Percentiles rank a stretch among this genome's conserved stretches.
These are phyloP conservation scores for Nyctanthes arbortristis DNA, from an alignment of 257 asterid species.

Conservation along the genomic window DNA sequence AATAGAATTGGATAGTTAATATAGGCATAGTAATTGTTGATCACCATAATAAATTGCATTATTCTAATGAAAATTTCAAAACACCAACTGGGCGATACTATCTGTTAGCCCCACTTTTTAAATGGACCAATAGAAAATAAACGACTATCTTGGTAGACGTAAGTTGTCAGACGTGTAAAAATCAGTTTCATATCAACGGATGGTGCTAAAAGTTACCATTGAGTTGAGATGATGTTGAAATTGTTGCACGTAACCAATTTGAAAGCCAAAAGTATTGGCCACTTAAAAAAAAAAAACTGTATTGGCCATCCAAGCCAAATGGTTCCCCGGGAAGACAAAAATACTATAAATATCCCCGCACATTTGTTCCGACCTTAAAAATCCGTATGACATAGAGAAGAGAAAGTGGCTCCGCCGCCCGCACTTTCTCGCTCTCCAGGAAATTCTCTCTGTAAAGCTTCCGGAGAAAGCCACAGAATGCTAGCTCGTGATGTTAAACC, in stretches of 20 bases:
- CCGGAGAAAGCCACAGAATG: constrained; percentile 24
- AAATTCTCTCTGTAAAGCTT: constrained; percentile 35
- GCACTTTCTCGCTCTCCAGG: constrained; percentile 28
- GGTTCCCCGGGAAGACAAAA: neutral
- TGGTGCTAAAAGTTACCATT: neutral
- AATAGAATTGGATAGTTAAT: too few relatives aligned
- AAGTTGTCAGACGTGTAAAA: too few relatives aligned
- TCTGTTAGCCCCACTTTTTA: too few relatives aligned
- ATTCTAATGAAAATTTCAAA: too few relatives aligned
- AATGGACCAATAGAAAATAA: too few relatives aligned
- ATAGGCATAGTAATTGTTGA: too few relatives aligned
- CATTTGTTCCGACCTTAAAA: constrained; percentile 19
- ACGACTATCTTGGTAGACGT: too few relatives aligned
- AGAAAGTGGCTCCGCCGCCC: constrained; percentile 32
- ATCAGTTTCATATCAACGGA: too few relatives aligned
- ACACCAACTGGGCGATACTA: too few relatives aligned
- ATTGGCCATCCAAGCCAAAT: neutral
- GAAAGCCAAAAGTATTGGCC: neutral
- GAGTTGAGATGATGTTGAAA: too few relatives aligned
- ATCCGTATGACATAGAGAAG: constrained; percentile 1
- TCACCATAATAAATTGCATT: too few relatives aligned
- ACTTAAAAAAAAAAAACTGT: neutral
- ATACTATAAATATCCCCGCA: constrained; percentile 14
- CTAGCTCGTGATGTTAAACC: constrained; percentile 12
- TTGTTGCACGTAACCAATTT: neutral